phyloP scores from a whole-genome alignment of 495 filamentous ascomycete species.

The Achaetomiella virescens region DNA sequence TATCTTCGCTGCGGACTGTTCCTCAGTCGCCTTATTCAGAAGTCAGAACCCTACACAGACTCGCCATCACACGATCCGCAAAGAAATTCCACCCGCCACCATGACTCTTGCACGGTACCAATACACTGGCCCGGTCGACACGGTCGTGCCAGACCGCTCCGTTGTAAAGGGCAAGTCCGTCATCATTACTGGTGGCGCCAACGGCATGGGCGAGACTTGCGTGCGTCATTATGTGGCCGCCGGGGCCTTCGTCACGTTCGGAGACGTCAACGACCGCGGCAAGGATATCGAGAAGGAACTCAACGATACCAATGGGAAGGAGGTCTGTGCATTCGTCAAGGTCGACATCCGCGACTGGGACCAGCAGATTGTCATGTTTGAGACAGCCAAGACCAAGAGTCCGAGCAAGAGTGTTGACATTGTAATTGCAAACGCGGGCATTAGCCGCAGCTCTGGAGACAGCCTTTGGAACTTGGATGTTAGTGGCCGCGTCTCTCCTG shows the following conservation, averaged over 20 bases:
- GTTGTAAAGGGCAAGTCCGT: constrained; percentile 28
- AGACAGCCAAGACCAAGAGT: constrained; percentile 18
- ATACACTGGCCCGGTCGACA: constrained; percentile 18
- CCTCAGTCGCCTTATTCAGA: no score
- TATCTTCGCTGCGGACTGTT: no score
- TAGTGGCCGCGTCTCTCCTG: constrained; percentile 10
- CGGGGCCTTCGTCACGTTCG: constrained; percentile 40
- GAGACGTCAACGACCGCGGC: constrained; percentile 35
- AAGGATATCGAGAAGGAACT: constrained; percentile 21
- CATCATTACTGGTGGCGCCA: constrained; percentile 39
- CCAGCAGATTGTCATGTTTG: constrained; percentile 25
- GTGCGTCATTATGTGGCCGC: constrained; percentile 34
- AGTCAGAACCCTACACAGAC: no score
- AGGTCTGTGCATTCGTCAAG: constrained; percentile 23
- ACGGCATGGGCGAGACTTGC: constrained; percentile 43
- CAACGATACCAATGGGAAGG: constrained; percentile 9
- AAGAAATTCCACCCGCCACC: not conserved
- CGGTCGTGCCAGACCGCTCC: constrained; percentile 10
- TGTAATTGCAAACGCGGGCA: constrained; percentile 39
- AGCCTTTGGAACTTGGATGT: constrained; percentile 29
- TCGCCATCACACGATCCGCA: not conserved
- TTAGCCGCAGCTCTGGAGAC: constrained; percentile 30
- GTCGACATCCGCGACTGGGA: constrained; percentile 32
- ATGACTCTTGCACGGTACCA: constrained; percentile 16
- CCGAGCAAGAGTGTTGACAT: constrained; percentile 19